These are phyloP conservation scores for Acacia concinna DNA, from an alignment of 331 rosid species.

Conservation along the genomic window DNA sequence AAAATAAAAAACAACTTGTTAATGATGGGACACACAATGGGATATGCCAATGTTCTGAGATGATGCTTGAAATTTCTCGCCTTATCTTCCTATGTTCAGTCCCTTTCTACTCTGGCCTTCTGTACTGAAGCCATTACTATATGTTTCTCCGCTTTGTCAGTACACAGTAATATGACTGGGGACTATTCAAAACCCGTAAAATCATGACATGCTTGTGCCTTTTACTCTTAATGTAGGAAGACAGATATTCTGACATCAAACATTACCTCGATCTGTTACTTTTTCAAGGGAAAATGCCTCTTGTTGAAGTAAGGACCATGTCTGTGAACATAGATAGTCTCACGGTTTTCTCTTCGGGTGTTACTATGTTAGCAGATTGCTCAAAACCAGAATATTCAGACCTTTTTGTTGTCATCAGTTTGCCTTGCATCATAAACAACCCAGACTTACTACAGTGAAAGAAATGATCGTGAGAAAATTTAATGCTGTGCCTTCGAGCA, in stretches of 20 bases:
- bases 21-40: background rate
- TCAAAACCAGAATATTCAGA: background rate
- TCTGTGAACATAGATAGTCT: background rate
- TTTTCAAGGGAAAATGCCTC: background rate
- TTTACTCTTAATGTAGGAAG: background rate
- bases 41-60: background rate
- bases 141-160: background rate
- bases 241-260: background rate
- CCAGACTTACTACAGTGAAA: background rate
- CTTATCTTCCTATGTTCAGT: background rate
- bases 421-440: background rate
- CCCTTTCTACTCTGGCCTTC: slow-evolving; percentile 10
- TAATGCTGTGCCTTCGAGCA: background rate
- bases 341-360: background rate
- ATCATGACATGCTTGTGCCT: slow-evolving; percentile 8
- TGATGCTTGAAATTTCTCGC: background rate
- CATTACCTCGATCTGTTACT: background rate
- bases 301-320: background rate
- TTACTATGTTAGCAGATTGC: background rate
- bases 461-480: background rate
- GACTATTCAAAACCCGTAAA: background rate
- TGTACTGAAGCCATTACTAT: slow-evolving; percentile 11
- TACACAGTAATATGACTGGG: slow-evolving; percentile 2
- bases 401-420: background rate
- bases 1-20: background rate